Base-by-base conservation (phyloP, 257 asterid species). In the Ophiorrhiza pumila region DNA sequence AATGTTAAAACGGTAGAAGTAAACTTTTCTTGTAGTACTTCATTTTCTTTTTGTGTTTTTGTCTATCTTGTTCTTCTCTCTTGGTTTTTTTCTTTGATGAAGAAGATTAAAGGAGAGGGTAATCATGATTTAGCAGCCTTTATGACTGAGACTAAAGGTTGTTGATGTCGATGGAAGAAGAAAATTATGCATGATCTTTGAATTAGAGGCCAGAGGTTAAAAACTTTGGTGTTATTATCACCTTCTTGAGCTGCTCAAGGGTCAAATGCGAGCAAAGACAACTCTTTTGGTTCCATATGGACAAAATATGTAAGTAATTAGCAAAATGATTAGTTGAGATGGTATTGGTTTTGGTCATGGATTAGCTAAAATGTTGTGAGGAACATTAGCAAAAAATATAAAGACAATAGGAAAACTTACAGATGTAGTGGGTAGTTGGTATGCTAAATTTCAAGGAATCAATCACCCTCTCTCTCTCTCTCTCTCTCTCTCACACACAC, bases 111-210 rank as follows among this genome's bases (percentile, higher is more conserved):
- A 20, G n/a, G n/a, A n/a, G n/a, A 58, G 31, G n/a, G 27, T 31
- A 12, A 45, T 20, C 64, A 45, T 67, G 42, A 50, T 47, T n/a
- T 65, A 59, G 71, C 70, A 68, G 78, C 81, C 71, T 72, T 43
- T 77, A 66, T 72, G 77, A 77, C 77, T 68, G 71, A 66, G 55
- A 49, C 49, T 42, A 71, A 12, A n/a, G n/a, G n/a, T n/a, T n/a
- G n/a, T n/a, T 42, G 52, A 52, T 35, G 52, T 20, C 32, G 4
- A 25, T 63, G 27, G 7, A 37, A 20, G 42, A 67, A 67, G 71
- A 46, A 67, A 67, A 45, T 49, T 17, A 23, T 27, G 57, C 35
- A 27, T 66, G n/a, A 5, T 67, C 2, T 3, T 11, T 8, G 45
- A 18, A 49, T 4, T 11, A 3, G 18, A n/a, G 31, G 27, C 5